These are phyloP conservation scores for Plantago rigida DNA, from an alignment of 305 asterid species.

Conservation along the genomic window DNA sequence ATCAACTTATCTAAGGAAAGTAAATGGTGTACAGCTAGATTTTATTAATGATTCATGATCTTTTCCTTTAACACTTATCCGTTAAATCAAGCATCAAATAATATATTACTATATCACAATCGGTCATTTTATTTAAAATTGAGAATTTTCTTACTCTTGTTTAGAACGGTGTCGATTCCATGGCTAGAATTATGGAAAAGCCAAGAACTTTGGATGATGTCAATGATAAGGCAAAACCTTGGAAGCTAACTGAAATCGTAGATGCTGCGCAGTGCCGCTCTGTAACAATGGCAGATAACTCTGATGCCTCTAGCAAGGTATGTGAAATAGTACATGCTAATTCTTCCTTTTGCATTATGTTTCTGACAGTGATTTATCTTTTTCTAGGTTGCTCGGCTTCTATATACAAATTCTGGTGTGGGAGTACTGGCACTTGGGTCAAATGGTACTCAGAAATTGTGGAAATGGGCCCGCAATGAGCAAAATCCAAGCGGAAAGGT, in stretches of 20 bases:
- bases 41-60: no score
- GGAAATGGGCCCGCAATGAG: slow-evolving; percentile 76
- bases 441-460: slow-evolving; percentile 61
- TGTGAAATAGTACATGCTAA: slow-evolving; percentile 16
- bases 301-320: slow-evolving; percentile 74
- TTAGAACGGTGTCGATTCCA: slow-evolving; percentile 86
- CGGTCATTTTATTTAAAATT: no score
- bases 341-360: slow-evolving; percentile 10
- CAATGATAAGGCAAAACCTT: slow-evolving; percentile 64
- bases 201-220: slow-evolving; percentile 70
- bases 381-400: slow-evolving; percentile 75
- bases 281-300: slow-evolving; percentile 81
- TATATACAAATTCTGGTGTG: slow-evolving; percentile 67
- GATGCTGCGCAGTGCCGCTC: slow-evolving; percentile 78
- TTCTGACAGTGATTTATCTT: slow-evolving; percentile 22
- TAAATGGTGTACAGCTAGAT: no score
- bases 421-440: slow-evolving; percentile 66
- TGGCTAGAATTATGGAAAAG: slow-evolving; percentile 78
- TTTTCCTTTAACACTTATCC: no score
- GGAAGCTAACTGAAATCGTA: slow-evolving; percentile 79
- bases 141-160: slow-evolving; percentile 9
- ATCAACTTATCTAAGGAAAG: no score
- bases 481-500: slow-evolving; percentile 73
- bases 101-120: slow-evolving; percentile 1
- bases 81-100: slow-evolving; percentile 1